Percentiles rank a stretch among this genome's conserved stretches.
Evolutionary conservation across 192 early-diverging fungal genomes (phyloP).

Genomic region (Dispira simplex): DNA sequence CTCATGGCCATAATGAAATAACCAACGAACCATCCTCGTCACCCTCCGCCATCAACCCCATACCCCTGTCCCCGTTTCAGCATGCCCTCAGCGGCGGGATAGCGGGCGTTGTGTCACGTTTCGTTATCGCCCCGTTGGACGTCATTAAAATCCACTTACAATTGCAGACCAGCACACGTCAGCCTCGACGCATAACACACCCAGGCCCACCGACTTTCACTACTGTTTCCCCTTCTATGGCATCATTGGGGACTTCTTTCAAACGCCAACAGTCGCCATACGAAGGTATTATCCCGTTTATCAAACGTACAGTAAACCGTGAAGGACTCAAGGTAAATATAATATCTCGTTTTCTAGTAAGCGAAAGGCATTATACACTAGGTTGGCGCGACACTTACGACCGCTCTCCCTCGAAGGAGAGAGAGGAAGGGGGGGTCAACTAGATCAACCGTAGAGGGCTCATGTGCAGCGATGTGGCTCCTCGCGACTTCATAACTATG

Average conservation of each 20-base stretch:
- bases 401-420: no score
- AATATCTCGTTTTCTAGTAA: no score
- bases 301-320: slow-evolving; percentile 47
- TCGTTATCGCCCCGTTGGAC: slow-evolving; percentile 82
- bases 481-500: no score
- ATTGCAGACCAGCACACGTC: slow-evolving; percentile 19
- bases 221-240: slow-evolving; percentile 18
- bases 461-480: no score
- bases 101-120: slow-evolving; percentile 48
- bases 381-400: no score
- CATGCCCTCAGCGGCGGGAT: slow-evolving; percentile 34
- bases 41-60: no score
- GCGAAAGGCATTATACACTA: no score
- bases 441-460: no score
- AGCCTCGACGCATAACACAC: background rate
- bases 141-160: slow-evolving; percentile 85
- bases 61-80: slow-evolving; percentile 12
- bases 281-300: slow-evolving; percentile 44
- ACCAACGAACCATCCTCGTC: no score
- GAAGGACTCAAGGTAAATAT: slow-evolving; percentile 61
- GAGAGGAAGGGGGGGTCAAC: no score
- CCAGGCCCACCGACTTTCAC: no score
- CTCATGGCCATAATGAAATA: no score
- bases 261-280: slow-evolving; percentile 28
- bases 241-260: slow-evolving; percentile 3